Conservation (phyloP, 1,284 basidiomycete species). For the Sporisorium sorghi region DNA sequence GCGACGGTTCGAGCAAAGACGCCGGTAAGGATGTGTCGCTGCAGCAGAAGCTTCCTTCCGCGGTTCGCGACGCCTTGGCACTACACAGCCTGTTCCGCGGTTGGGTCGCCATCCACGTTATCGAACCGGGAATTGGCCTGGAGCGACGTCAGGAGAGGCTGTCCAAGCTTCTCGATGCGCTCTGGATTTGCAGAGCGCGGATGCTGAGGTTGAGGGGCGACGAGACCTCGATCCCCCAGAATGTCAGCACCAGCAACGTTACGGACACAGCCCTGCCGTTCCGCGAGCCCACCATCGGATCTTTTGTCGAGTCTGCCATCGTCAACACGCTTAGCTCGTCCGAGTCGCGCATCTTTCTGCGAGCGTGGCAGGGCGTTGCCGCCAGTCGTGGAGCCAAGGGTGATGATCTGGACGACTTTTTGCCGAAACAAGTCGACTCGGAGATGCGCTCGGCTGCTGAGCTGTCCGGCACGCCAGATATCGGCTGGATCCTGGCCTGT, state of each 20-base stretch:
- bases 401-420: slow-evolving; percentile 50
- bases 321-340: slow-evolving; percentile 57
- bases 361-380: slow-evolving; percentile 65
- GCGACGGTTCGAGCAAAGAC: slow-evolving; percentile 4
- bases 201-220: slow-evolving; percentile 50
- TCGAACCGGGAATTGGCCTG: slow-evolving; percentile 62
- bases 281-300: slow-evolving; percentile 59
- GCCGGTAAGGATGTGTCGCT: slow-evolving; percentile 24
- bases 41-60: slow-evolving; percentile 52
- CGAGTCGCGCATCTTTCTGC: slow-evolving; percentile 57
- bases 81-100: slow-evolving; percentile 60
- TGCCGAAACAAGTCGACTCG: slow-evolving; percentile 34
- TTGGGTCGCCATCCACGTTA: slow-evolving; percentile 65
- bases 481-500: slow-evolving; percentile 64
- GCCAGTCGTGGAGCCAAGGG: slow-evolving; percentile 40
- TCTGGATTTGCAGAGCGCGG: slow-evolving; percentile 61
- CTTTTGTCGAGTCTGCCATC: slow-evolving; percentile 65
- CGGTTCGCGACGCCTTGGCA: slow-evolving; percentile 58
- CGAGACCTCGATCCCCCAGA: slow-evolving; percentile 12
- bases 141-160: slow-evolving; percentile 55
- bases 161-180: slow-evolving; percentile 61
- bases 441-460: slow-evolving; percentile 27
- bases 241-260: slow-evolving; percentile 7
- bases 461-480: slow-evolving; percentile 55
- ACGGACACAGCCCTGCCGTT: slow-evolving; percentile 41